Conservation (phyloP, 208 protist species). For the Leptomonas pyrrhocoris region DNA sequence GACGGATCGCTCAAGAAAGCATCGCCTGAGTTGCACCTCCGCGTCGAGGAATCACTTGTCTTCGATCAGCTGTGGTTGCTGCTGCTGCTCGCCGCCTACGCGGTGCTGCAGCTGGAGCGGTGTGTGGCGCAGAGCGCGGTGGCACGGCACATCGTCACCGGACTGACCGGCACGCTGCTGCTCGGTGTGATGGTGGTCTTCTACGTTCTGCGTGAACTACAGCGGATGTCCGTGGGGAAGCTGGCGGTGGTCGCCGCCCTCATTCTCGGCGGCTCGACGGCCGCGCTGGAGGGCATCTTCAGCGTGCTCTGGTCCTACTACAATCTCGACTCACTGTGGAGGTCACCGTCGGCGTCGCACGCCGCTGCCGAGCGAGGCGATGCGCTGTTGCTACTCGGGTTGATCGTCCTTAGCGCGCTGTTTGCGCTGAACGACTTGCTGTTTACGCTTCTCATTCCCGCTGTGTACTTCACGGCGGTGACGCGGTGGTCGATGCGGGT, state of each 20-base stretch:
- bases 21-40: constrained; percentile 15
- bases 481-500: constrained; percentile 40
- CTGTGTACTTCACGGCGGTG: constrained; percentile 25
- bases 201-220: constrained; percentile 54
- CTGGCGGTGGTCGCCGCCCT: constrained; percentile 49
- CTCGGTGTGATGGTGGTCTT: constrained; percentile 40
- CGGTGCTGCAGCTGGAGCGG: constrained; percentile 39
- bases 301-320: constrained; percentile 16
- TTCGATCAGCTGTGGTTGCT: constrained; percentile 64
- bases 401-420: neutral
- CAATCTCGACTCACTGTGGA: constrained; percentile 6
- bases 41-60: constrained; percentile 38
- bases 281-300: constrained; percentile 33
- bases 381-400: neutral
- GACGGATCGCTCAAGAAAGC: neutral
- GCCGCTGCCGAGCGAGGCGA: neutral
- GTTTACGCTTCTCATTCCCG: constrained; percentile 39
- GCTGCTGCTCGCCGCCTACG: constrained; percentile 33
- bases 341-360: neutral
- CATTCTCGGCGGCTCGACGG: constrained; percentile 52
- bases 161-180: constrained; percentile 47
- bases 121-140: constrained; percentile 49
- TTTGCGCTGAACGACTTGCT: constrained; percentile 27
- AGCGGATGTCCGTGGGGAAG: constrained; percentile 65
- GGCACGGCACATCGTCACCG: constrained; percentile 51